A percentile compares a stretch with the other conserved stretches of the same genome.
phyloP scores from a whole-genome alignment of 2,329 filamentous ascomycete species.

The Claviceps digitariae region DNA sequence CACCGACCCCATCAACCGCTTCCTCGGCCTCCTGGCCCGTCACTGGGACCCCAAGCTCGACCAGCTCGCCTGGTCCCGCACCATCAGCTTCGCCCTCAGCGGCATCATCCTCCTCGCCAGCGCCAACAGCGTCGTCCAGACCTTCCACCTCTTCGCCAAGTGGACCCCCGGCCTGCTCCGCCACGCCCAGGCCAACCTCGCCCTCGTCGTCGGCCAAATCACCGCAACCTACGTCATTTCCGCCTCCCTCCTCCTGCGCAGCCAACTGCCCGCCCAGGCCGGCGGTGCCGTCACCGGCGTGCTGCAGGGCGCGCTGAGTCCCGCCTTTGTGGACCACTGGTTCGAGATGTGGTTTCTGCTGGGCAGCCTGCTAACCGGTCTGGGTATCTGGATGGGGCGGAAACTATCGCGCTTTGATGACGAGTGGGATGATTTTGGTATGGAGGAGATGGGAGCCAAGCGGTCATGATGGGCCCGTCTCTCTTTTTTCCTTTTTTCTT shows the following conservation, averaged over 20 bases:
- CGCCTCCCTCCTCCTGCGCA: conserved; percentile 60
- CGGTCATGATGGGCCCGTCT: conserved; percentile 26
- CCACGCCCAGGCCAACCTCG: conserved; percentile 64
- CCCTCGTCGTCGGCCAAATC: conserved; percentile 67
- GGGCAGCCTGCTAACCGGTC: conserved; percentile 49
- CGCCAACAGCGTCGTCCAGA: conserved; percentile 74
- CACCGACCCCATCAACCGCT: conserved; percentile 71
- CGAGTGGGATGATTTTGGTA: conserved; percentile 46
- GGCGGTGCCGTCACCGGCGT: conserved; percentile 66
- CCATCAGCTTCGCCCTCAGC: conserved; percentile 72
- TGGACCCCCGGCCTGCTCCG: conserved; percentile 59
- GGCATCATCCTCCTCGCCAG: conserved; percentile 72
- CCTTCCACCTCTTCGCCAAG: conserved; percentile 66
- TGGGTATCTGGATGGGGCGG: conserved; percentile 61
- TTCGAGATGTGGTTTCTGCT: conserved; percentile 78
- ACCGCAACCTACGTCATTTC: conserved; percentile 77
- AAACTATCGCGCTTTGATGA: conserved; percentile 41
- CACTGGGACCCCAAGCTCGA: conserved; percentile 78
- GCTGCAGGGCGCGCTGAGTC: conserved; percentile 57
- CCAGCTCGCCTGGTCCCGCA: conserved; percentile 69
- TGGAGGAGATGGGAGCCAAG: conserved; percentile 61
- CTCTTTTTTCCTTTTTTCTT: neutral
- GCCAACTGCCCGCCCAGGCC: conserved; percentile 65
- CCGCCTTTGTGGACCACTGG: conserved; percentile 53
- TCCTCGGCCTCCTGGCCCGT: conserved; percentile 65